These are phyloP conservation scores for Plasmopara viticola DNA, from an alignment of 352 stramenopile genomes.

Conservation along the genomic window DNA sequence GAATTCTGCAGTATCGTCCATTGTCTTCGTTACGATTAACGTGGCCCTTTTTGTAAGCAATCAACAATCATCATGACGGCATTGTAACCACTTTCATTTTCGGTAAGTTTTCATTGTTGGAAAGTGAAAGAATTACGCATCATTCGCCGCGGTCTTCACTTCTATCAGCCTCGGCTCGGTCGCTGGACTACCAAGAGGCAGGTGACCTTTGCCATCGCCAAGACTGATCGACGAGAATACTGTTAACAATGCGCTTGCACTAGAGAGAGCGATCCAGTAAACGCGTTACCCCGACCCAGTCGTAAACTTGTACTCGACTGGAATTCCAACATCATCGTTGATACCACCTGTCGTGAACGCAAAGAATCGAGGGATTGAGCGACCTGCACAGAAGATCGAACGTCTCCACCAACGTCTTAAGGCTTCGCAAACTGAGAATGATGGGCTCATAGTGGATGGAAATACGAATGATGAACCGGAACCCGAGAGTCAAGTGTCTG, in stretches of 20 bases:
- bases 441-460: constrained; percentile 15
- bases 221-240: constrained; percentile 15
- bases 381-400: constrained; percentile 41
- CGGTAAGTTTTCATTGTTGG: no score
- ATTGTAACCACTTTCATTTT: no score
- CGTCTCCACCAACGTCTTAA: constrained; percentile 42
- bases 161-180: constrained; percentile 22
- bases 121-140: constrained; percentile 19
- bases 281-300: constrained; percentile 24
- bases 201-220: constrained; percentile 16
- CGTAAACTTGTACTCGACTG: constrained; percentile 6
- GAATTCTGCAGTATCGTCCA: no score
- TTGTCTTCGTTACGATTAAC: no score
- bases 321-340: not conserved
- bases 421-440: constrained; percentile 21
- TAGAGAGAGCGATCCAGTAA: constrained; percentile 33
- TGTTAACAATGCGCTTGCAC: constrained; percentile 18
- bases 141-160: constrained; percentile 26
- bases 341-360: constrained; percentile 8
- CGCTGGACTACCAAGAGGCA: constrained; percentile 29
- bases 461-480: constrained; percentile 26
- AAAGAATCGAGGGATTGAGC: constrained; percentile 36
- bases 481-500: constrained; percentile 15
- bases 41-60: no score
- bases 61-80: no score